Base-by-base conservation (phyloP, 495 filamentous ascomycete genomes). In the Xylaria venustula region DNA sequence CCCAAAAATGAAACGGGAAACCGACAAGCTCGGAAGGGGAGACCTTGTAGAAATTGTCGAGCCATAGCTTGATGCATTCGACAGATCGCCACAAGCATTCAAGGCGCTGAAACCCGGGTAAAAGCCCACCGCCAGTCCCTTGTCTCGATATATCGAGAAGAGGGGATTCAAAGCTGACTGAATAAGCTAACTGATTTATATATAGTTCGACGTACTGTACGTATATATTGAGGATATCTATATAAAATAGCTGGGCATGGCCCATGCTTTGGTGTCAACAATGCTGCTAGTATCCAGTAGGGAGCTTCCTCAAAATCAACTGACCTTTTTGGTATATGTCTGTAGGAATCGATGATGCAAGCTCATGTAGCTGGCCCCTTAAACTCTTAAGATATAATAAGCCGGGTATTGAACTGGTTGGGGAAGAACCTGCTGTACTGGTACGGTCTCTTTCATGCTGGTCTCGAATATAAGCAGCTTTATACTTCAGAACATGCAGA, bases 401-500 rank as follows among this genome's bases (percentile, higher is more conserved):
- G 11, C 49, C 3, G n/a, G 49, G 19, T 11, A 52, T 22, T 3
- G 49, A 52, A 40, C 32, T 11, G 8, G 32, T 36, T 19, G 32
- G 11, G 49, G 49, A 37, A n/a, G 32, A 9, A 5, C 19, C 22
- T 37, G 30, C 30, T 7, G 49, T 25, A 14, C 20, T 22, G 4
- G 46, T 9, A 23, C 52, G 17, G 34, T 61, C 48, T 22, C 30
- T 14, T 25, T 63, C 53, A 0, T 51, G 62, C 36, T 63, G 50
- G 12, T 64, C 54, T 52, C 57, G 63, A 1, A 62, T 14, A 12
- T 61, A 50, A 1, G 51, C 8, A 8, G 62, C 47, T 46, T 53
- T 53, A 14, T 59, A 28, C 25, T 59, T 62, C 0, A 85, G 62
- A 19, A 80, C 55, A 41, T 83, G 77, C 9, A 84, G 65, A 49